phyloP scores from a whole-genome alignment of 208 protist genomes.

The Wallacemonas collosoma region DNA sequence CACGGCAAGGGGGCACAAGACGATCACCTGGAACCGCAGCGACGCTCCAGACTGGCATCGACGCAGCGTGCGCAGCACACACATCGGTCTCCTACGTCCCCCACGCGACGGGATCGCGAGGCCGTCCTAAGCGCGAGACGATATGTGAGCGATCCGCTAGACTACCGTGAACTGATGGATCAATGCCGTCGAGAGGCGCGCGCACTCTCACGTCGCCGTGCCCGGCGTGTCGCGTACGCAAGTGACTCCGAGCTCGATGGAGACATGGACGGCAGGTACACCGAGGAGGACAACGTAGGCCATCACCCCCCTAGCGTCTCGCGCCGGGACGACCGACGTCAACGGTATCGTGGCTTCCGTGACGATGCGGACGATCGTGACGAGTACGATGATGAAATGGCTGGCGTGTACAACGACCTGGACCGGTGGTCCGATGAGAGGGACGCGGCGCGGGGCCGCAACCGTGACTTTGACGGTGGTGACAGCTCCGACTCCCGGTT shows the following conservation, averaged over 20 bases:
- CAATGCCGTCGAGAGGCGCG: conserved; percentile 16
- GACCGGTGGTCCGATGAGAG: neutral
- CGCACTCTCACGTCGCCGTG: neutral
- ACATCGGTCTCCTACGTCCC: neutral
- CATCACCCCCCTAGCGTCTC: neutral
- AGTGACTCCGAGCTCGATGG: conserved; percentile 1
- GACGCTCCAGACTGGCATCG: too few relatives aligned
- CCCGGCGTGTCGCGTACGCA: neutral
- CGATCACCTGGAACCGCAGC: too few relatives aligned
- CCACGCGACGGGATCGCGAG: neutral
- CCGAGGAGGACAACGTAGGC: neutral
- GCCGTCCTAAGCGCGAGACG: neutral
- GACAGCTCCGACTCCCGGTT: neutral
- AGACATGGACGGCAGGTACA: neutral
- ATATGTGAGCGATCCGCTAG: conserved; percentile 4
- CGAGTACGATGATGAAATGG: neutral
- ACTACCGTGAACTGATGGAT: conserved; percentile 15
- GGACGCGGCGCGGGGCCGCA: too few relatives aligned
- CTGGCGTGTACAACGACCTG: neutral
- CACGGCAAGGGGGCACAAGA: too few relatives aligned
- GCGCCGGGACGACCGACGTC: neutral
- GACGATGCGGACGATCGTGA: neutral
- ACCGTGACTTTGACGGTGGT: neutral
- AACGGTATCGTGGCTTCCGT: neutral
- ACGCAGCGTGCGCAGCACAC: neutral